Evolutionary conservation across 495 filamentous ascomycete genomes (phyloP), one percentile per base, ranked within the genome.

Genomic region (Lasiosphaeria hispida): DNA sequence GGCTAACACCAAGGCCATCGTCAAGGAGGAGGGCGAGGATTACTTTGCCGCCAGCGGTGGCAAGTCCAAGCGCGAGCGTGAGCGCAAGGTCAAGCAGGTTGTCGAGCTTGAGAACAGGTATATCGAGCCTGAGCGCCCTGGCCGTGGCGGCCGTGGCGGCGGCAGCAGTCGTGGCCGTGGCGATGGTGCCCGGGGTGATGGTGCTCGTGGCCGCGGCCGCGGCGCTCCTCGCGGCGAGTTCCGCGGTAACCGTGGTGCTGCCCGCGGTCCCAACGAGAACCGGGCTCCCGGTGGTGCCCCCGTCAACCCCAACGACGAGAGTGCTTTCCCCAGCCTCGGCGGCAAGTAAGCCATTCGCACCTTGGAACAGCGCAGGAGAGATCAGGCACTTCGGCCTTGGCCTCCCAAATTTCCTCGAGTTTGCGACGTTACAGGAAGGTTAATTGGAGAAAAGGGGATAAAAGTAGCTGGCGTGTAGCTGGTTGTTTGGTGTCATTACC

Each of bases 71-170:
- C 88, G 91, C 65, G 83, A 89, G 76, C 87, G 90, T 69, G 87
- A 94, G 80, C 88, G 88, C 79, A 96, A 96, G 85, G 80, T 87
- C 74, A 97, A 96, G 86, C 85, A 88, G 72, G 68, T 86, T 72
- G 72, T 98, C 58, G 90, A 95, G 58, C 87, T 98, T 56, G 94
- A 97, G 72, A 76, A 90, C 62, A 83, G 84, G 60, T 93, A 80
- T 68, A 80, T 90, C 54, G 89, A 96, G 74, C 72, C 77, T 23
- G 77, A 80, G 57, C 81, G 79, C 73, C 80, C 66, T 57, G 71
- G 75, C 57, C 76, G 78, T 39, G 77, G 80, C 58, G 79, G 80
- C 68, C 74, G 83, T 34, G 77, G 81, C 51, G 80, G 83, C 58
- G 79, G 80, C 34, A 75, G 77, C 60, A 75, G 77, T 48, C 59